A percentile compares a stretch with the other conserved stretches of the same genome.
These are phyloP conservation scores for Auxenochlorella protothecoides DNA, from an alignment of 139 green algal species.

Conservation along the genomic window DNA sequence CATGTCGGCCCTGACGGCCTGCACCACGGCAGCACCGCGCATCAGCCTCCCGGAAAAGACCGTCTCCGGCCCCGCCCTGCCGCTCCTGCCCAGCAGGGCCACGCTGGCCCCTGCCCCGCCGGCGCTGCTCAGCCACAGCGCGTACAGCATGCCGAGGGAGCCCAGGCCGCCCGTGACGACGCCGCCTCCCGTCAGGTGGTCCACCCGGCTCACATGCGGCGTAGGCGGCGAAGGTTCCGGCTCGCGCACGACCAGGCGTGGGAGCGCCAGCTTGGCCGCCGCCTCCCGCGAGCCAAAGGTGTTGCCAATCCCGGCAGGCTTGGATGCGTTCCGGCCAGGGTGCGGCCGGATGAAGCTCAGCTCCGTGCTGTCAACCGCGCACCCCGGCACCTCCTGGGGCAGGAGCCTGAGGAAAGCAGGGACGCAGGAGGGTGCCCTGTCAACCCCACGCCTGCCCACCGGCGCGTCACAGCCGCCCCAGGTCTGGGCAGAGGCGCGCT, in stretches of 20 bases:
- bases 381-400: no score
- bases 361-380: no score
- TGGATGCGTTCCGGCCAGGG: no score
- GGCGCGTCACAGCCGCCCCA: no score
- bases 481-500: no score
- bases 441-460: no score
- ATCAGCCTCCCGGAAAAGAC: background rate
- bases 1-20: no score
- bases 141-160: slow-evolving; percentile 35
- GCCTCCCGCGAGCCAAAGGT: background rate
- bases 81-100: slow-evolving; percentile 26
- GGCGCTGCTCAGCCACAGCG: slow-evolving; percentile 37
- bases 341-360: no score
- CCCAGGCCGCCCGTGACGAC: slow-evolving; percentile 33
- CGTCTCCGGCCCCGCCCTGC: slow-evolving; percentile 5
- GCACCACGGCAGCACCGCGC: no score
- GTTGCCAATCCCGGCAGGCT: no score
- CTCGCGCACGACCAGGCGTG: slow-evolving; percentile 9
- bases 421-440: no score
- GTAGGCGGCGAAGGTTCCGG: background rate
- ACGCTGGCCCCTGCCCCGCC: slow-evolving; percentile 1
- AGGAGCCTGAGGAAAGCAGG: no score
- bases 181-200: slow-evolving; percentile 1
- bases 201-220: background rate
- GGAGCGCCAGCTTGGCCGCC: slow-evolving; percentile 3